phyloP scores from a whole-genome alignment of 208 protist species.

The Leishmania turanica region DNA sequence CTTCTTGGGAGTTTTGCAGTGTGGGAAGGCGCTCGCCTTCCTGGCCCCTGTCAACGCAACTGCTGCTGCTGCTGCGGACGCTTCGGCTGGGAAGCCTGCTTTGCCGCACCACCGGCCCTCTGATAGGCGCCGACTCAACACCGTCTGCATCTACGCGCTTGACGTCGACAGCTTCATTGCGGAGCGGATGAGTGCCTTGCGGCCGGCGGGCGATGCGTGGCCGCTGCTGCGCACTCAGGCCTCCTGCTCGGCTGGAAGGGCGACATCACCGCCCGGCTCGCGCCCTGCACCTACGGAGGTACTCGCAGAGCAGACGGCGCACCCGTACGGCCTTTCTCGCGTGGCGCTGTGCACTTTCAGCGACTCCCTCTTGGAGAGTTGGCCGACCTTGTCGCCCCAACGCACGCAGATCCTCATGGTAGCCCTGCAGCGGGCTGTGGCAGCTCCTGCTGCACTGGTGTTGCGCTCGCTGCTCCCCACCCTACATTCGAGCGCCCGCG shows the following conservation, averaged over 20 bases:
- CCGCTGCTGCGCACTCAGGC: not conserved
- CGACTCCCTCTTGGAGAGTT: slow-evolving; percentile 2
- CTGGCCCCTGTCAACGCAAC: slow-evolving; percentile 5
- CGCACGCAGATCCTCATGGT: slow-evolving; percentile 4
- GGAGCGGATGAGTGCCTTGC: slow-evolving; percentile 13
- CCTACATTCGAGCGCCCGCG: not conserved
- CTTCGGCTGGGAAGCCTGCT: not conserved
- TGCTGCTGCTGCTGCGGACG: not conserved
- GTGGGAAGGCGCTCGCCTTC: slow-evolving; percentile 18
- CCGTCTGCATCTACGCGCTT: slow-evolving; percentile 1
- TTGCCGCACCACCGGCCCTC: not conserved
- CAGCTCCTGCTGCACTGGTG: slow-evolving; percentile 9
- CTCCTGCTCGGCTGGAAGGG: not conserved
- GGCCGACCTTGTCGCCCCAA: not conserved
- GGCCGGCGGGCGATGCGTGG: not conserved
- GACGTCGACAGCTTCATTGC: slow-evolving; percentile 46
- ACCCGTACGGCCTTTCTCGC: slow-evolving; percentile 19
- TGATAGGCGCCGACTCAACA: not conserved
- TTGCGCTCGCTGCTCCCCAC: slow-evolving; percentile 5
- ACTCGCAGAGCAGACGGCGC: slow-evolving; percentile 2
- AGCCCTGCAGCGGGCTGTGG: slow-evolving; percentile 16
- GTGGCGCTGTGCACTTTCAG: not conserved
- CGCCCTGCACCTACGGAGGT: not conserved
- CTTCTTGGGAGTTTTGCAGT: slow-evolving; percentile 17
- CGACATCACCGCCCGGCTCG: not conserved